Conservation (phyloP, 495 filamentous ascomycete species). For the Hypomontagnella submonticulosa region DNA sequence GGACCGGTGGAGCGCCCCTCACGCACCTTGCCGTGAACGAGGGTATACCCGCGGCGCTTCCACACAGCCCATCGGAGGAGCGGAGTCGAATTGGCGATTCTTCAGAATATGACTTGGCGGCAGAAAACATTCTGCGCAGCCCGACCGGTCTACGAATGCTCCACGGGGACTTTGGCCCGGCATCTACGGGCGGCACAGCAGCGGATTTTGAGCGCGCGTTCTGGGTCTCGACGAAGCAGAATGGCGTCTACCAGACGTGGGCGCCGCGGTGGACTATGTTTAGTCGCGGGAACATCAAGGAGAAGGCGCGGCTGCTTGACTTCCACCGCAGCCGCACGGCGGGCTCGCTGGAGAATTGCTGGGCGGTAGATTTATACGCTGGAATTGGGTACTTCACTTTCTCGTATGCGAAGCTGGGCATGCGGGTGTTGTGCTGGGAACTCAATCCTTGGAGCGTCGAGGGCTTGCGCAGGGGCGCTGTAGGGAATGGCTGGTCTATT, state of each 20-base stretch:
- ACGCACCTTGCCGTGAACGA: conserved; percentile 81
- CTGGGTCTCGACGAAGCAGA: conserved; percentile 80
- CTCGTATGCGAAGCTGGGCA: conserved; percentile 76
- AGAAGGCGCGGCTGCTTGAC: conserved; percentile 78
- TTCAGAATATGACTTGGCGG: neutral
- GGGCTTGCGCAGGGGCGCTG: conserved; percentile 76
- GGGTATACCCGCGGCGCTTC: conserved; percentile 67
- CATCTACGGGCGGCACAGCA: conserved; percentile 1
- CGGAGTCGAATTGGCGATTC: neutral
- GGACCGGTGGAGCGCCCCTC: conserved; percentile 49
- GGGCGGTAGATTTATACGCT: conserved; percentile 85
- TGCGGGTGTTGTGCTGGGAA: conserved; percentile 86
- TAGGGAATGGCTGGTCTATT: conserved; percentile 72
- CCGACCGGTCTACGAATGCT: conserved; percentile 71
- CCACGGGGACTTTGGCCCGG: conserved; percentile 73
- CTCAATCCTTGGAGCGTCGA: conserved; percentile 90
- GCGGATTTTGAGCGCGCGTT: conserved; percentile 71
- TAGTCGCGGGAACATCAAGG: conserved; percentile 84
- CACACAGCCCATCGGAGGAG: neutral
- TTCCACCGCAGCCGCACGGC: conserved; percentile 49
- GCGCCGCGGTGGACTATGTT: conserved; percentile 93
- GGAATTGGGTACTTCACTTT: conserved; percentile 95
- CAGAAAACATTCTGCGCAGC: conserved; percentile 73
- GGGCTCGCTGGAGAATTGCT: conserved; percentile 19
- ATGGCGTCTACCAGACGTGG: conserved; percentile 86